Percentiles rank a stretch among this genome's conserved stretches.
These are phyloP conservation scores for Plasmodium reichenowi DNA, from an alignment of 169 alveolate genomes.

Conservation along the genomic window DNA sequence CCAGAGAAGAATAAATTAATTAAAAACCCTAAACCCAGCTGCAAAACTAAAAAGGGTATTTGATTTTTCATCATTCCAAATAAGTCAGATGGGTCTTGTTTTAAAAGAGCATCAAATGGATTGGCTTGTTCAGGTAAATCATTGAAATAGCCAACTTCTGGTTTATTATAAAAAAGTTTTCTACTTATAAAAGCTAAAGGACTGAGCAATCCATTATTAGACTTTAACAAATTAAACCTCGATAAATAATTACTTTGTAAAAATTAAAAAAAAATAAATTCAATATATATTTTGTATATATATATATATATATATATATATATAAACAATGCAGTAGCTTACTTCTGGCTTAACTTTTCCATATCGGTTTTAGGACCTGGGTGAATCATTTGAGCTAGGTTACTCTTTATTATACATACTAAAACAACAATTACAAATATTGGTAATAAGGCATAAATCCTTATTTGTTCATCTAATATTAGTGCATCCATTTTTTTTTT, in stretches of 20 bases:
- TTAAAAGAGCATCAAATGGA: constrained; percentile 53
- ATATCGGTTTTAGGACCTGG: constrained; percentile 57
- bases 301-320: constrained; percentile 12
- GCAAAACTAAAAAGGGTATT: constrained; percentile 84
- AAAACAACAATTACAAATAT: constrained; percentile 78
- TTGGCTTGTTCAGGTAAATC: constrained; percentile 42
- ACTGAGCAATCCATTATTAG: constrained; percentile 22
- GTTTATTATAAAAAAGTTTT: constrained; percentile 43
- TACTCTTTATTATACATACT: constrained; percentile 77
- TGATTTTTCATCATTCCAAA: constrained; percentile 86
- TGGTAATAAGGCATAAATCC: constrained; percentile 78
- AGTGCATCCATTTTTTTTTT: constrained; percentile 77
- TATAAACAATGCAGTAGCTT: constrained; percentile 2
- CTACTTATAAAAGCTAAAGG: constrained; percentile 56
- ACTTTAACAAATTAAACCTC: constrained; percentile 21
- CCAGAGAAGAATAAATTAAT: constrained; percentile 86
- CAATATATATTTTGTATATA: not conserved
- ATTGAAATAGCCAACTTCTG: constrained; percentile 58
- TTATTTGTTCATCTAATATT: constrained; percentile 75
- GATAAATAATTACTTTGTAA: constrained; percentile 41
- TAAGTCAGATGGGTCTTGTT: constrained; percentile 80
- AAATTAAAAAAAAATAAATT: not conserved
- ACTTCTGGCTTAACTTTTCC: constrained; percentile 68
- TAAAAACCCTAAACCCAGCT: constrained; percentile 87
- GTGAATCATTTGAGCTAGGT: constrained; percentile 47